A percentile compares a stretch with the other conserved stretches of the same genome.
Conservation (phyloP, 2,329 filamentous ascomycete genomes). For the Penicillium verrucosum region DNA sequence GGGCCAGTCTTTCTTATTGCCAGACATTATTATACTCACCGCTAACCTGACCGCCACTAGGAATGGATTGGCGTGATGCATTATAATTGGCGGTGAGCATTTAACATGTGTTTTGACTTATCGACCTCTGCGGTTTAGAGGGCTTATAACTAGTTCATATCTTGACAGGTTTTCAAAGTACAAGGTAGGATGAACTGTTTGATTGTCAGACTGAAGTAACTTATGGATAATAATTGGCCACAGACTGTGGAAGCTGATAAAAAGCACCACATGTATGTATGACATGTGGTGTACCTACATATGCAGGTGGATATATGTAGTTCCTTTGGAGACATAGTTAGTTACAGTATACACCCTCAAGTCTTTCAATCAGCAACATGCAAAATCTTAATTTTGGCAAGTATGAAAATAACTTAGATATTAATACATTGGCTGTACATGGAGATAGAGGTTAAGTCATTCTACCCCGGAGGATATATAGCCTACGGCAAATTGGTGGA, state of each 20-base stretch:
- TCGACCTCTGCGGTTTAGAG: constrained; percentile 3
- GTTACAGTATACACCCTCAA: no score
- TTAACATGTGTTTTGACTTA: constrained; percentile 5
- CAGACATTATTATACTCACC: constrained; percentile 13
- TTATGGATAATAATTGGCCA: not conserved
- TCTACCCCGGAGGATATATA: not conserved
- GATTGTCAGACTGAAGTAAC: not conserved
- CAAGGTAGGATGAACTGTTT: not conserved
- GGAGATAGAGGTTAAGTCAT: not conserved
- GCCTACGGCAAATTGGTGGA: not conserved
- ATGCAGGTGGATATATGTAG: not conserved
- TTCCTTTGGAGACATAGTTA: not conserved
- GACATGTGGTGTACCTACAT: not conserved
- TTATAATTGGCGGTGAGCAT: not conserved
- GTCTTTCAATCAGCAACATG: not conserved
- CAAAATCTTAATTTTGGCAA: not conserved
- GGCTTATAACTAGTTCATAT: not conserved
- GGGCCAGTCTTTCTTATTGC: constrained; percentile 20
- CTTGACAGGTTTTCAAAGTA: not conserved
- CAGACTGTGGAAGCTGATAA: not conserved
- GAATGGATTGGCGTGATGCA: not conserved
- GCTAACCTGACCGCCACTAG: constrained; percentile 8
- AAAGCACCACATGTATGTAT: no score
- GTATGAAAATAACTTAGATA: not conserved
- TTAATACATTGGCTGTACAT: not conserved